Conservation (phyloP, 768 basidiomycete genomes). For the Naganishia kalamii region DNA sequence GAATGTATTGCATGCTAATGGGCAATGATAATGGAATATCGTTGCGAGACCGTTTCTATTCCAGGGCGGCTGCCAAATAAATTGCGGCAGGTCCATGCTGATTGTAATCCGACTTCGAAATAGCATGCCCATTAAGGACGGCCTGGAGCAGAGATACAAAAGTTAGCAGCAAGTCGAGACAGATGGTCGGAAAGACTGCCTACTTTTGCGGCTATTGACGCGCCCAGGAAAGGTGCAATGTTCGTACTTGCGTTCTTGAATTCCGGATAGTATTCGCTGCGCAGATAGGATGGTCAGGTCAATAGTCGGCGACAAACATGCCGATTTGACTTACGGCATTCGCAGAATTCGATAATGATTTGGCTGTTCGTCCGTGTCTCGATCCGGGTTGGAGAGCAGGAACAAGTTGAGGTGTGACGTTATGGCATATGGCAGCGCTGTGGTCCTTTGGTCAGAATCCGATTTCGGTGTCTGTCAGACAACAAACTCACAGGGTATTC, state of each 20-base stretch:
- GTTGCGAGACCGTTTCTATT: conserved; percentile 7
- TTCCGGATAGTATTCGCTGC: conserved; percentile 41
- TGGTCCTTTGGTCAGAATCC: neutral
- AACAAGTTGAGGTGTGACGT: conserved; percentile 40
- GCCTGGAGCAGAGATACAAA: conserved; percentile 18
- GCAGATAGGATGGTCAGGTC: neutral
- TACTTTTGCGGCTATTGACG: conserved; percentile 39
- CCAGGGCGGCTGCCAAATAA: conserved; percentile 9
- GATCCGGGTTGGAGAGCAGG: conserved; percentile 35
- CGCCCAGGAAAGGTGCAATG: conserved; percentile 43
- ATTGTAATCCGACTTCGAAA: conserved; percentile 44
- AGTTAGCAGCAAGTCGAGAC: neutral
- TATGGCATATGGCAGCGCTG: conserved; percentile 40
- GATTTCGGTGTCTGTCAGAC: neutral
- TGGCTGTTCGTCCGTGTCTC: conserved; percentile 38
- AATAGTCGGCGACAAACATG: no score
- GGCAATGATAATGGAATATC: neutral
- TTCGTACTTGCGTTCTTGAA: conserved; percentile 35
- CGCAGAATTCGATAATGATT: conserved; percentile 32
- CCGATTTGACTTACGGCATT: conserved; percentile 32
- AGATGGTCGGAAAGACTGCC: conserved; percentile 4
- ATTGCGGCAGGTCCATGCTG: conserved; percentile 40
- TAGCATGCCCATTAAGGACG: conserved; percentile 35
- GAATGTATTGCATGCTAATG: neutral
- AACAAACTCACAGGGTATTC: conserved; percentile 38